Percentiles rank a stretch among this genome's conserved stretches.
These are phyloP conservation scores for Colletotrichum sp. DNA, from an alignment of 2,329 filamentous ascomycete species.

Conservation along the genomic window DNA sequence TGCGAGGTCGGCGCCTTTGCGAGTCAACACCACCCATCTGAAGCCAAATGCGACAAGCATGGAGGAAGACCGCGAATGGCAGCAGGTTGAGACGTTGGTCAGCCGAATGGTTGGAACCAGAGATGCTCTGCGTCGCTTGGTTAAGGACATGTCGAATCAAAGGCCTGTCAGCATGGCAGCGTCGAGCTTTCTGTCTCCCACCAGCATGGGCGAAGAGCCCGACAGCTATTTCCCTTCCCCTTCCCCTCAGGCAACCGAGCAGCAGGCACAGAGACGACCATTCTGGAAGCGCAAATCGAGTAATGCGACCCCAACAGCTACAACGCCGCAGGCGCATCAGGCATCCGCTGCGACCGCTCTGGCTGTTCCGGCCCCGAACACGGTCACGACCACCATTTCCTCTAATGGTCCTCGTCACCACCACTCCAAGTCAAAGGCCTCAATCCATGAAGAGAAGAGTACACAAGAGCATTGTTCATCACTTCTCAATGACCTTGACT, in stretches of 20 bases:
- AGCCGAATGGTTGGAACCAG: slow-evolving; percentile 86
- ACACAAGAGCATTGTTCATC: slow-evolving; percentile 85
- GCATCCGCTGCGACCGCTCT: slow-evolving; percentile 42
- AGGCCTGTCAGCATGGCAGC: slow-evolving; percentile 47
- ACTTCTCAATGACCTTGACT: slow-evolving; percentile 84
- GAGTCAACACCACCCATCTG: slow-evolving; percentile 30
- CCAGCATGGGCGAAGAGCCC: slow-evolving; percentile 45
- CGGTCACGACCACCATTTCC: slow-evolving; percentile 31
- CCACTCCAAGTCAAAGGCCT: slow-evolving; percentile 41
- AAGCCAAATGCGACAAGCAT: slow-evolving; percentile 36
- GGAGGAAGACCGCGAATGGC: slow-evolving; percentile 84
- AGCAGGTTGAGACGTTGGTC: slow-evolving; percentile 82
- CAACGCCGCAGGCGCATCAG: slow-evolving; percentile 44
- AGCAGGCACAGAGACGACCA: slow-evolving; percentile 57
- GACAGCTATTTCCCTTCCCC: slow-evolving; percentile 59
- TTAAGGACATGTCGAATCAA: slow-evolving; percentile 79
- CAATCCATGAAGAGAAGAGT: slow-evolving; percentile 62
- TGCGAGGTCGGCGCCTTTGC: slow-evolving; percentile 28
- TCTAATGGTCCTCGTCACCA: slow-evolving; percentile 35
- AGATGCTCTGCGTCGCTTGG: slow-evolving; percentile 85
- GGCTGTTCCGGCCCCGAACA: slow-evolving; percentile 48
- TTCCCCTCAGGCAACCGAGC: slow-evolving; percentile 51
- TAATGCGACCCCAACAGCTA: slow-evolving; percentile 56
- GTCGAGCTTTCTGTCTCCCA: slow-evolving; percentile 42
- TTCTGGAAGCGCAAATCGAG: slow-evolving; percentile 95